These are phyloP conservation scores for Pythium sp. DNA, from an alignment of 352 stramenopile species.

Conservation along the genomic window DNA sequence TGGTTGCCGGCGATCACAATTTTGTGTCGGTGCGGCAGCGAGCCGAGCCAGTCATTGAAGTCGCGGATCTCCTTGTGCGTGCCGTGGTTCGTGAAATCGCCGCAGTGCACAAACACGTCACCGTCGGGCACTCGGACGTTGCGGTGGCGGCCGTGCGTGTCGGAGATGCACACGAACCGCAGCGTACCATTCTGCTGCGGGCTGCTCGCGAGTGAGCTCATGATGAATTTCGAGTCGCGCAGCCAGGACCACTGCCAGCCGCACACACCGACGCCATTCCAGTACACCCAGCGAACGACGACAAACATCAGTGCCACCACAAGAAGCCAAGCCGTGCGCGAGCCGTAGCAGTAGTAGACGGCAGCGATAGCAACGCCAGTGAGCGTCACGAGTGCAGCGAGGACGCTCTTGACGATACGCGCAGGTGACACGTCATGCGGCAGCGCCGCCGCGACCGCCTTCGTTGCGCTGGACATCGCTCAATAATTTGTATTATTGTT, in stretches of 20 bases:
- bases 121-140: constrained; percentile 64
- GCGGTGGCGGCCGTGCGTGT: constrained; percentile 75
- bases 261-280: constrained; percentile 57
- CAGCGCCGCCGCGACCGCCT: constrained; percentile 18
- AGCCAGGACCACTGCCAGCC: constrained; percentile 49
- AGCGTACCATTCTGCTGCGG: constrained; percentile 55
- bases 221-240: constrained; percentile 28
- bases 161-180: constrained; percentile 77
- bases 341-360: constrained; percentile 30
- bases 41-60: constrained; percentile 78
- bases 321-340: constrained; percentile 14
- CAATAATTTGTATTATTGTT: not conserved
- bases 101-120: constrained; percentile 88
- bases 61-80: constrained; percentile 65
- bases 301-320: constrained; percentile 22
- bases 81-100: constrained; percentile 86
- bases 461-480: not conserved
- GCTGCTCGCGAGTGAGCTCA: constrained; percentile 28
- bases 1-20: constrained; percentile 83
- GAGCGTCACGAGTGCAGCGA: constrained; percentile 13
- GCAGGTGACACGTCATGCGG: constrained; percentile 42
- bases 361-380: constrained; percentile 9
- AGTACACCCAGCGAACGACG: constrained; percentile 52
- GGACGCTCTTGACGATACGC: constrained; percentile 21
- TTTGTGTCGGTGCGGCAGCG: constrained; percentile 73